Evolutionary conservation across 192 early-diverging fungal species (phyloP), one percentile per base, ranked within the genome.

Genomic region (Coemansia sp.): DNA sequence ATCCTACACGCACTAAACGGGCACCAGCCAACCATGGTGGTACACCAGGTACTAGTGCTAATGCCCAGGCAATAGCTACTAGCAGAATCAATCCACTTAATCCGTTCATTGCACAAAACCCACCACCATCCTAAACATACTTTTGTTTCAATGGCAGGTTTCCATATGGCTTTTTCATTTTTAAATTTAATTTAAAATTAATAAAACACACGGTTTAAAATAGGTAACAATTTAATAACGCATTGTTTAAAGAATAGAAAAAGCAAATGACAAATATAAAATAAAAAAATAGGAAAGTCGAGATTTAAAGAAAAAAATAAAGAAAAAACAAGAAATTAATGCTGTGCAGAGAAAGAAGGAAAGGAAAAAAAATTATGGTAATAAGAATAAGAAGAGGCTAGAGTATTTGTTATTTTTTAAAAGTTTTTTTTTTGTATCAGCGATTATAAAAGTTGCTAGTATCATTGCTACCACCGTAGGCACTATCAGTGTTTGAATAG

Each of bases 41-140:
- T n/a, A n/a, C n/a, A n/a, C n/a, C n/a, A 0, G 46, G 29, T 9
- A 60, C 52, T 6, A 59, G 66, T 15, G 54, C 59, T 33, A 69
- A 58, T 35, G 53, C 65, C n/a, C n/a, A n/a, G 2, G 26, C 46
- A 6, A 30, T 46, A 5, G 35, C 52, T 0, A 18, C 25, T 8
- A 27, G 47, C 5, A 45, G 41, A 13, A 39, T 66, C 43, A 66
- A 66, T 17, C 63, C 63, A 9, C 50, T 66, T 14, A 53, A 58
- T 49, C 63, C 63, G 13, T 66, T 58, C 24, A 26, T 66, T 17
- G 30, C 44, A 14, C 39, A 32, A 11, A 5, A 32, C n/a, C n/a
- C n/a, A n/a, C n/a, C n/a, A n/a, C n/a, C n/a, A n/a, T n/a, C n/a
- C n/a, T n/a, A n/a, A n/a, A n/a, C n/a, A n/a, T n/a, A n/a, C n/a